phyloP scores from a whole-genome alignment of 768 basidiomycete species.

The Lactifluus pinguis region DNA sequence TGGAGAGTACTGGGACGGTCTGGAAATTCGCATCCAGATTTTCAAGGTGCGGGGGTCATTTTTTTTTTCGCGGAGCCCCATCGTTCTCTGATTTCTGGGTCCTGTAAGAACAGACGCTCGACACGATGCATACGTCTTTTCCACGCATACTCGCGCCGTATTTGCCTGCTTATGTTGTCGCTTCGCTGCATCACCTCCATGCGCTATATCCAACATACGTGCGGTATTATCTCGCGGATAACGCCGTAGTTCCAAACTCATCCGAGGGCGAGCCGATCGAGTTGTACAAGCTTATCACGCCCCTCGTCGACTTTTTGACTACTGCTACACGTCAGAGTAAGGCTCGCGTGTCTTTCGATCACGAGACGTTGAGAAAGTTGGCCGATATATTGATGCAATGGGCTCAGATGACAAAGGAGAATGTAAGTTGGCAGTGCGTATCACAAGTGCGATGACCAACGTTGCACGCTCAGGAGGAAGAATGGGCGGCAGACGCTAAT shows the following conservation, averaged over 20 bases:
- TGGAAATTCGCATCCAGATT: slow-evolving; percentile 72
- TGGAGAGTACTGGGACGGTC: slow-evolving; percentile 65
- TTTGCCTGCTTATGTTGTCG: slow-evolving; percentile 49
- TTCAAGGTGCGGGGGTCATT: slow-evolving; percentile 53
- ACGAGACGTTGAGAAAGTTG: slow-evolving; percentile 39
- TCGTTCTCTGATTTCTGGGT: neutral
- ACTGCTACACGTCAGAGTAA: slow-evolving; percentile 56
- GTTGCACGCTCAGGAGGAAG: slow-evolving; percentile 57
- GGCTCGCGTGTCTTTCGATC: slow-evolving; percentile 54
- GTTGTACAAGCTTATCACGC: slow-evolving; percentile 65
- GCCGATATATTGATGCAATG: slow-evolving; percentile 55
- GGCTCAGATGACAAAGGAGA: slow-evolving; percentile 82
- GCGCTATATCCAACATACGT: slow-evolving; percentile 50
- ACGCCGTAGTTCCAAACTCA: slow-evolving; percentile 48
- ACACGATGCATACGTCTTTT: slow-evolving; percentile 74
- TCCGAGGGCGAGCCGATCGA: slow-evolving; percentile 73
- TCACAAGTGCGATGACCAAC: neutral
- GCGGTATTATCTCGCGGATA: slow-evolving; percentile 50
- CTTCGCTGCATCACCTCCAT: slow-evolving; percentile 51
- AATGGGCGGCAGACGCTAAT: slow-evolving; percentile 84
- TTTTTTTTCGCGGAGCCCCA: neutral
- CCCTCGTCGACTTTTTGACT: slow-evolving; percentile 74
- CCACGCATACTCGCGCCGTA: slow-evolving; percentile 60
- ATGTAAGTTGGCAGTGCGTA: slow-evolving; percentile 41
- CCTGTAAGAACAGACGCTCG: slow-evolving; percentile 50